Percentiles rank a stretch among this genome's conserved stretches.
phyloP scores from a whole-genome alignment of 805 yeast genomes.

The Metschnikowia arizonensis region DNA sequence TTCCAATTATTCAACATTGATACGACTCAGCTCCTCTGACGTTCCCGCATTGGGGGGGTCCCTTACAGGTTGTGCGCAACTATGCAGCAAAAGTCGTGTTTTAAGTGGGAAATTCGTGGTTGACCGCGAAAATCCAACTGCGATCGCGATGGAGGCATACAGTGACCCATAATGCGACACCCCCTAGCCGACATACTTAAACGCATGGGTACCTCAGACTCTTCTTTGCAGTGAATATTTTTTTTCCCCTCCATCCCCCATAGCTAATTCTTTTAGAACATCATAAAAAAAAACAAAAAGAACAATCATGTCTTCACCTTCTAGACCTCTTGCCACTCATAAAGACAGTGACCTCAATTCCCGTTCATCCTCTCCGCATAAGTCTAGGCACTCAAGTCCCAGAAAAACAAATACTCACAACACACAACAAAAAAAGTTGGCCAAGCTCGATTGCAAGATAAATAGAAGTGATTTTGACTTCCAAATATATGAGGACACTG shows the following conservation, averaged over 20 bases:
- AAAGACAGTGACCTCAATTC: conserved; percentile 17
- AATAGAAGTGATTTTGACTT: conserved; percentile 9
- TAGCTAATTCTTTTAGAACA: background rate
- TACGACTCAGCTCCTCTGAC: no score
- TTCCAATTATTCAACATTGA: no score
- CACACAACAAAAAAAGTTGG: conserved; percentile 12
- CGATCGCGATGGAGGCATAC: conserved; percentile 2
- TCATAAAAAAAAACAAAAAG: no score
- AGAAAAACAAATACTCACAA: conserved; percentile 6
- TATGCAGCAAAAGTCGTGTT: conserved; percentile 6
- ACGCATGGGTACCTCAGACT: background rate
- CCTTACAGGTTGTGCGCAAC: conserved; percentile 2
- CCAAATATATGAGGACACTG: conserved; percentile 18
- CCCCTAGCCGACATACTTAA: conserved; percentile 3
- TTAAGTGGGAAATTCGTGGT: background rate
- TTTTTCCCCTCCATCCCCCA: no score
- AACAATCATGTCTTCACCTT: conserved; percentile 15
- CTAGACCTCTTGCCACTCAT: conserved; percentile 17
- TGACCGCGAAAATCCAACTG: conserved; percentile 4
- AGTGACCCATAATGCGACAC: background rate
- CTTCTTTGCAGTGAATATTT: background rate
- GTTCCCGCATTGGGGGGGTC: no score
- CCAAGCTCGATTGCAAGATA: conserved; percentile 9
- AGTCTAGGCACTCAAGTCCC: conserved; percentile 14
- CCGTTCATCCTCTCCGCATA: conserved; percentile 15